Evolutionary conservation across 768 basidiomycete genomes (phyloP).

Genomic region (Termitomyces sp.): DNA sequence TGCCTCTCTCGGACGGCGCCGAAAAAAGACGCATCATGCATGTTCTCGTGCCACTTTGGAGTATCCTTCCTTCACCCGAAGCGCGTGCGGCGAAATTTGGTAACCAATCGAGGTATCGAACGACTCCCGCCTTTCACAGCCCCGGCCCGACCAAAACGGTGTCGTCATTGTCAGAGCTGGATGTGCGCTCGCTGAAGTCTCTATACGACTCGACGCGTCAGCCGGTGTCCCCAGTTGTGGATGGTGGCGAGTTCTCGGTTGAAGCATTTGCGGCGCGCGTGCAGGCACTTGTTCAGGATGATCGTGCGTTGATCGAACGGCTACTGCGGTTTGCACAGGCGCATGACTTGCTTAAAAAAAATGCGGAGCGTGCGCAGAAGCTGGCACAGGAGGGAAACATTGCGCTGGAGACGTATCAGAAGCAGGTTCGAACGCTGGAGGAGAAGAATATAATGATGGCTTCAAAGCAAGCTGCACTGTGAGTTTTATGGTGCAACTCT

Average conservation of each 20-base stretch:
- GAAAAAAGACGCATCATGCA: constrained; percentile 46
- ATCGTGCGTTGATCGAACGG: constrained; percentile 78
- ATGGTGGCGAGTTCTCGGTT: constrained; percentile 50
- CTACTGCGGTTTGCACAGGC: constrained; percentile 82
- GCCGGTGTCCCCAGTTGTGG: constrained; percentile 19
- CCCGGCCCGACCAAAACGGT: constrained; percentile 14
- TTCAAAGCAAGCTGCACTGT: constrained; percentile 54
- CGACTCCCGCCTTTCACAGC: constrained; percentile 30
- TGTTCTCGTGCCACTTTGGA: constrained; percentile 71
- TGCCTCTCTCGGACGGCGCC: constrained; percentile 26
- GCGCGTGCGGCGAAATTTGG: constrained; percentile 64
- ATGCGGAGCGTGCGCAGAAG: constrained; percentile 88
- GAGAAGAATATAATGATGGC: constrained; percentile 58
- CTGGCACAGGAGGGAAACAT: constrained; percentile 76
- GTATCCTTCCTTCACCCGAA: constrained; percentile 78
- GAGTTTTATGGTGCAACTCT: constrained; percentile 18
- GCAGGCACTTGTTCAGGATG: constrained; percentile 77
- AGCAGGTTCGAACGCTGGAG: constrained; percentile 76
- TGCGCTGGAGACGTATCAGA: constrained; percentile 86
- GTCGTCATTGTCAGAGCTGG: constrained; percentile 72
- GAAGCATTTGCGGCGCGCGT: constrained; percentile 77
- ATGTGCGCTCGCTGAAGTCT: constrained; percentile 80
- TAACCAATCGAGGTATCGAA: constrained; percentile 38
- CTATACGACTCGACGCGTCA: constrained; percentile 52
- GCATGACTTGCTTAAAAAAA: constrained; percentile 87